These are phyloP conservation scores for Chenopodium quinoa DNA, from an alignment of 148 eudicot species.

Conservation along the genomic window DNA sequence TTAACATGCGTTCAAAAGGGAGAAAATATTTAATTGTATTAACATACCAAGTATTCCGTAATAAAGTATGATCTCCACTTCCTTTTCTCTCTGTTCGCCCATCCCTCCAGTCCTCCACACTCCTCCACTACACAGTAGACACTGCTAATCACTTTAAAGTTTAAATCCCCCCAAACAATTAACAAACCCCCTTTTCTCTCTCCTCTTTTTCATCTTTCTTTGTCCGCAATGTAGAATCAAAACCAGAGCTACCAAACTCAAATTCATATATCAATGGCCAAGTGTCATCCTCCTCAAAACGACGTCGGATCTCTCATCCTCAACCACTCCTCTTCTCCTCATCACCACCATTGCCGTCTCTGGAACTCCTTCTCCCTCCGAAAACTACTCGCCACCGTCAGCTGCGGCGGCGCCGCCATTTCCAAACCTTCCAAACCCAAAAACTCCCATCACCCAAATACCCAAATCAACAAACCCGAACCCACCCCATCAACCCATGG, in stretches of 20 bases:
- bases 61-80: not conserved
- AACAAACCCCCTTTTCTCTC: not conserved
- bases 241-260: not conserved
- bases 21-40: too few relatives aligned
- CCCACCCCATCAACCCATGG: slow-evolving; percentile 6
- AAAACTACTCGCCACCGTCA: slow-evolving; percentile 42
- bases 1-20: too few relatives aligned
- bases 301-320: slow-evolving; percentile 36
- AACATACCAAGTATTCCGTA: too few relatives aligned
- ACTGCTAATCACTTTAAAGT: not conserved
- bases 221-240: slow-evolving; percentile 20
- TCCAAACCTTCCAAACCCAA: not conserved
- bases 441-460: not conserved
- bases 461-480: not conserved
- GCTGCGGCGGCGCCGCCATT: slow-evolving; percentile 52
- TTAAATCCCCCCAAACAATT: not conserved
- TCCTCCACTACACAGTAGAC: not conserved
- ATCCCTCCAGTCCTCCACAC: slow-evolving; percentile 14
- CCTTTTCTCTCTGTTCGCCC: not conserved
- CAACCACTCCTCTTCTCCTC: slow-evolving; percentile 15
- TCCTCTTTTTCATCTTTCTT: not conserved
- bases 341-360: slow-evolving; percentile 22
- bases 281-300: slow-evolving; percentile 30
- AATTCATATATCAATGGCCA: slow-evolving; percentile 11
- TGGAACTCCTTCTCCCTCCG: slow-evolving; percentile 54